Base-by-base conservation (phyloP, 176 grass and related monocot genomes). In the Cocos nucifera region DNA sequence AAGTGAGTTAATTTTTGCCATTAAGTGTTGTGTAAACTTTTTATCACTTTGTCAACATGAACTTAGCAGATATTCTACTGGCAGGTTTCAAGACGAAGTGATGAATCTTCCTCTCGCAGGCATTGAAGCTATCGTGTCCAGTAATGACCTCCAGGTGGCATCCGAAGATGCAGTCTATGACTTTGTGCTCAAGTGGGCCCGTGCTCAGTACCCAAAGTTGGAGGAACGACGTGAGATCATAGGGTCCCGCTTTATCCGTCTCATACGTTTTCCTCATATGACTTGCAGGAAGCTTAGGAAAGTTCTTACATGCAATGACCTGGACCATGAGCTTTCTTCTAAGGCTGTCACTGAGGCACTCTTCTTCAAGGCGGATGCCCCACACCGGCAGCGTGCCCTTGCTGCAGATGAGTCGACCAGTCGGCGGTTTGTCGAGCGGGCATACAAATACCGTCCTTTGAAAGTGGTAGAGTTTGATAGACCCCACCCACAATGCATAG, bases 391-490 rank as follows among this genome's bases (percentile, higher is more conserved):
- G 22, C 73, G 85, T 15, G 59, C 77, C 39, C 69, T 95, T 67
- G 66, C 77, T 32, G 64, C 51, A 7, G 82, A 95, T 27, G 49
- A 54, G 2, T 51, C 60, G 26, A 71, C 82, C 62, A 73, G 61
- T 57, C 68, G 23, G 61, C 63, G 75, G 57, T 80, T 58, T 29
- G 49, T 59, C 17, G 79, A 89, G 60, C 61, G 86, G 20, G 73
- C 73, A 49, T 95, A 89, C 77, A 86, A 83, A 66, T 67, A 78
- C 22, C 84, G 86, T n/a, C 86, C 86, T 22, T 39, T 95, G 56
- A 89, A 95, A 73, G 90, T 95, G 3, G 86, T 89, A 3, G 79
- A 85, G 25, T 86, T 95, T 80, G 89, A 89, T 57, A 22, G 73
- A 23, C 89, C 85, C 14, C 80, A 77, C 62, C 85, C 85, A 9